Base-by-base conservation (phyloP, 169 alveolate genomes). In the Plasmodium falciparum region DNA sequence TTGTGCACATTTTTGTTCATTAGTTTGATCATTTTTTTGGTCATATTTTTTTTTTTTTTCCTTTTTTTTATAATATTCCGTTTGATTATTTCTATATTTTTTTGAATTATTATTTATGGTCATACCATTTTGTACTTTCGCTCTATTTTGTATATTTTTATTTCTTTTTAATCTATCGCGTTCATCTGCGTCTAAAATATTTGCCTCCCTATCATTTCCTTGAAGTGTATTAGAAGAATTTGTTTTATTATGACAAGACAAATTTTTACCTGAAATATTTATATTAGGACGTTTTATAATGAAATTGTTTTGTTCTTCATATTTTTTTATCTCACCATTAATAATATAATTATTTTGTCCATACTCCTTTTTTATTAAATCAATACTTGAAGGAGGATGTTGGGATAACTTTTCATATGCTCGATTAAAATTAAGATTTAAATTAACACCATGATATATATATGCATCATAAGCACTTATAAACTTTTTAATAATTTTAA, bases 391-490 rank as follows among this genome's bases (percentile, higher is more conserved):
- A 56, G 65, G 7, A 56, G 17, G 54, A 13, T 66, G 45, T 15
- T 17, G 1, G 11, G 74, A 47, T 24, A 80, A 43, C 6, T 67
- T 61, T 33, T 72, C 47, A 50, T 83, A 69, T 1, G 74, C 83
- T 33, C 70, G 56, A 8, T 72, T 72, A 24, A 83, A 15, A 49
- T 83, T 73, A 1, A 83, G 43, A 11, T 69, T 7, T 8, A 83
- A 49, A 22, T 61, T 62, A 59, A 83, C 66, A 69, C 69, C 47
- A 26, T 83, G 91, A 69, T 83, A 83, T 4, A 83, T 29, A 58
- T 83, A 83, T 3, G 91, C 59, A 33, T 83, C 83, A 56, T 83
- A 83, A 1, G 91, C 29, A 45, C 91, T 83, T n/a, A 83, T 70
- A 69, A 83, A 83, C 56, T 83, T 33, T 20, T 83, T 83, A 69